A percentile compares a stretch with the other conserved stretches of the same genome.
Conservation (phyloP, 371 early-diverging fungal species). For the Syncephalastrum racemosum region DNA sequence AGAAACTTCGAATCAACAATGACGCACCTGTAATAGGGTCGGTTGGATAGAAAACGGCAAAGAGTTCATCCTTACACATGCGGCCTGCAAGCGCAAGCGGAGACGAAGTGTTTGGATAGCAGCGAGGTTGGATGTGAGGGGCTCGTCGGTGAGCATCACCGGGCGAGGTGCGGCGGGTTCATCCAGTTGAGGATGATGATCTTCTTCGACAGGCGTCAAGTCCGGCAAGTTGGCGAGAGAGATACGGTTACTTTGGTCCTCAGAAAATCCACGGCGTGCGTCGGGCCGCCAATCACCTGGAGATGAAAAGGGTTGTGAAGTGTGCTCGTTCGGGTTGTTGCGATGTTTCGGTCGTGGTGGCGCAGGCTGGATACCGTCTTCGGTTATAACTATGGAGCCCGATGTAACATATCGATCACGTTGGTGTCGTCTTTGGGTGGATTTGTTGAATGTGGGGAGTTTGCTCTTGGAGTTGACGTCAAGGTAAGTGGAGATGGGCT, state of each 20-base stretch:
- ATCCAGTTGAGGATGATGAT: not conserved
- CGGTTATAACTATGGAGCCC: conserved; percentile 36
- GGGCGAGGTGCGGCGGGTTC: conserved; percentile 10
- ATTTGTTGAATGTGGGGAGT: conserved; percentile 27
- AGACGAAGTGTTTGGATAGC: conserved; percentile 30
- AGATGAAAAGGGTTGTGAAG: conserved; percentile 1
- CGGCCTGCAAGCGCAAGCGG: conserved; percentile 24
- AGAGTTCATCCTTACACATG: conserved; percentile 21
- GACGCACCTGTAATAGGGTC: conserved; percentile 29
- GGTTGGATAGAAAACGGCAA: conserved; percentile 30
- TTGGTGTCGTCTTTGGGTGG: conserved; percentile 22
- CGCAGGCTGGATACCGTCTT: conserved; percentile 26
- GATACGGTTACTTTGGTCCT: conserved; percentile 1
- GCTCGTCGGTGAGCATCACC: conserved; percentile 20
- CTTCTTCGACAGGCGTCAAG: conserved; percentile 12
- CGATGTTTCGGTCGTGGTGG: conserved; percentile 3
- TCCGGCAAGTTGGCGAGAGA: conserved; percentile 10
- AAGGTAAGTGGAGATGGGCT: conserved; percentile 42
- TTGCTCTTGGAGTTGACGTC: conserved; percentile 44
- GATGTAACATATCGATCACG: conserved; percentile 28
- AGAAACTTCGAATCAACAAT: not conserved
- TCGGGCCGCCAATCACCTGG: conserved; percentile 1
- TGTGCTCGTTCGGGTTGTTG: conserved; percentile 6
- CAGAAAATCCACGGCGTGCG: not conserved
- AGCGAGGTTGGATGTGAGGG: conserved; percentile 26